Conservation (phyloP, 2,329 filamentous ascomycete species). For the Xylaria sp. region DNA sequence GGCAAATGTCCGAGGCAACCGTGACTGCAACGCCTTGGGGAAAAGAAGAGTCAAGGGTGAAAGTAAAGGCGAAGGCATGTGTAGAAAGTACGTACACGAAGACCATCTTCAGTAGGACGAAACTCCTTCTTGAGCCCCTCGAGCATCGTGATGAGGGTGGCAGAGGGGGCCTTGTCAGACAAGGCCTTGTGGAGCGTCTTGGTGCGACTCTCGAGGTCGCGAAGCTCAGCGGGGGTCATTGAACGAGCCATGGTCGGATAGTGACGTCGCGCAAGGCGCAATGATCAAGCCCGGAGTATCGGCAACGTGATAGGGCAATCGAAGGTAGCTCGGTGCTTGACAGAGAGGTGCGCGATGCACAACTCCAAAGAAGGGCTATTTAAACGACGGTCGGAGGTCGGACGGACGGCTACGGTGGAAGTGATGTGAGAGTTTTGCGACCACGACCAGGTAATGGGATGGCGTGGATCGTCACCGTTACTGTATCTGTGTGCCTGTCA, state of each 20-base stretch:
- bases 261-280: neutral
- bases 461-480: neutral
- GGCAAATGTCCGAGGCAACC: neutral
- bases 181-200: slow-evolving; percentile 77
- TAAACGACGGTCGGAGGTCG: too few relatives aligned
- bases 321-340: neutral
- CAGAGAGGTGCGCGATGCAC: neutral
- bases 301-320: neutral
- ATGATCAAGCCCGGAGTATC: neutral
- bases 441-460: neutral
- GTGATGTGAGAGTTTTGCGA: neutral
- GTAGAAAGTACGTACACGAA: slow-evolving; percentile 36
- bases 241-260: neutral
- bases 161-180: slow-evolving; percentile 65
- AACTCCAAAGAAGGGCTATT: neutral
- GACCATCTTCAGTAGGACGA: slow-evolving; percentile 78
- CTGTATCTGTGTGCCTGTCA: neutral
- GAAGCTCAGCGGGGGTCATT: slow-evolving; percentile 60
- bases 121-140: slow-evolving; percentile 75
- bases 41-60: neutral
- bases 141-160: slow-evolving; percentile 68
- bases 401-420: neutral
- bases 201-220: slow-evolving; percentile 72
- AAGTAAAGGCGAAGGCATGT: neutral
- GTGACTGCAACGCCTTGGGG: neutral